Base-by-base conservation (phyloP, 2,329 filamentous ascomycete species). In the Colletotrichum sp. region DNA sequence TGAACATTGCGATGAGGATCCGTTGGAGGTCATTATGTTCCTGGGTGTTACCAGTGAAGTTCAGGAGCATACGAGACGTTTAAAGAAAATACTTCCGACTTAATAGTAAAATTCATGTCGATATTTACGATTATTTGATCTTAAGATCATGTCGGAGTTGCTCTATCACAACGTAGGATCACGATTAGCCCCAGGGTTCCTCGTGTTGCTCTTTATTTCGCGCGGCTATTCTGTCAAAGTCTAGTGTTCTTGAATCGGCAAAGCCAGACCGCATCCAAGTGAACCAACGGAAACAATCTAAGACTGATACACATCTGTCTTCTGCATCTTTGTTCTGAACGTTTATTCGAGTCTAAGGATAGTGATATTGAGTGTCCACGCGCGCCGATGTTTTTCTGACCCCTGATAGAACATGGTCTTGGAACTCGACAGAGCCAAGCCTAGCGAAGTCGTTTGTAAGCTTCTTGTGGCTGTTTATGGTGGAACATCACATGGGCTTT, bases 21-120 rank as follows among this genome's bases (percentile, higher is more conserved):
- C 1, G 10, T 21, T 6, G 2, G 10, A 2, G n/a, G 12, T 21
- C 1, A 52, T 0, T 52, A 21, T 13, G 43, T 52, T 18, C 3
- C 18, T 21, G 6, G 4, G 43, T 48, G 5, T n/a, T n/a, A 12
- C 9, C 2, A 4, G 38, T 48, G 38, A 10, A n/a, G 3, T 4
- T 48, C 2, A 12, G 0, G 6, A n/a, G 38, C 3, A 12, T 48
- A 48, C 3, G 18, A 48, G 38, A 48, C 9, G 5, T 43, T 6
- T 2, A 8, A 38, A 38, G 8, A 3, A 4, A 38, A 5, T 18
- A 38, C 2, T 38, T 38, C 2, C 7, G 36, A 1, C 15, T 9
- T 8, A 38, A 18, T 36, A 36, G 32, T 3, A 34, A 15, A 7
- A 34, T 7, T 34, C 13, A 30, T 30, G 30, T 30, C 30, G 30